A percentile compares a stretch with the other conserved stretches of the same genome.
These are phyloP conservation scores for Nicotiana benthamiana DNA, from an alignment of 257 asterid species.

Conservation along the genomic window DNA sequence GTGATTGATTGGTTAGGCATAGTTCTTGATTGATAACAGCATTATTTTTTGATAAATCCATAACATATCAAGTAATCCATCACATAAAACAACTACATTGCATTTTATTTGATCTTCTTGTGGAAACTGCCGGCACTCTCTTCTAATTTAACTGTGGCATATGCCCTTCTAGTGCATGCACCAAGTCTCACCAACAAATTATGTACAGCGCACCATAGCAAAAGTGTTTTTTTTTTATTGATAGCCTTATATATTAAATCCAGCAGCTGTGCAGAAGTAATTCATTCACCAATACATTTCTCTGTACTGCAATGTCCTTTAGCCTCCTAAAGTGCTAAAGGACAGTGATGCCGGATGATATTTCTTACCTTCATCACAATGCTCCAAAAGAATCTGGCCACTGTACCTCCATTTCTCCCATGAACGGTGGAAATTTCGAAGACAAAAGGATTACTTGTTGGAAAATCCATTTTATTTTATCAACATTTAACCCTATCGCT, in stretches of 20 bases:
- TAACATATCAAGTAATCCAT: background rate
- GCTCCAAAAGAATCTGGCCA: no score
- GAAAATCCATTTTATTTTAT: background rate
- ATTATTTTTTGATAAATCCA: background rate
- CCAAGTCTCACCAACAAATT: background rate
- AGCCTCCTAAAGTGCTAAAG: no score
- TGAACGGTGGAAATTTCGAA: background rate
- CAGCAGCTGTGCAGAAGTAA: background rate
- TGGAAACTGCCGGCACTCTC: background rate
- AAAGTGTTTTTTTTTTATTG: background rate
- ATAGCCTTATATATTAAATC: background rate
- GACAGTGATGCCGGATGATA: no score
- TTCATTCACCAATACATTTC: no score
- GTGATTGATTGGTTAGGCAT: background rate
- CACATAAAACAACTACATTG: background rate
- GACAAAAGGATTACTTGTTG: background rate
- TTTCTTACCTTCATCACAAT: no score
- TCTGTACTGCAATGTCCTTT: no score
- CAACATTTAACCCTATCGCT: background rate
- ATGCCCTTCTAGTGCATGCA: background rate
- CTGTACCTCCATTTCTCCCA: background rate
- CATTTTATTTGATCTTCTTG: background rate
- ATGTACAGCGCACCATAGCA: background rate
- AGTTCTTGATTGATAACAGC: background rate
- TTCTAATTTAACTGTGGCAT: background rate